A percentile compares a stretch with the other conserved stretches of the same genome.
phyloP scores from a whole-genome alignment of 768 basidiomycete genomes.

The Crassisporium funariophilum region DNA sequence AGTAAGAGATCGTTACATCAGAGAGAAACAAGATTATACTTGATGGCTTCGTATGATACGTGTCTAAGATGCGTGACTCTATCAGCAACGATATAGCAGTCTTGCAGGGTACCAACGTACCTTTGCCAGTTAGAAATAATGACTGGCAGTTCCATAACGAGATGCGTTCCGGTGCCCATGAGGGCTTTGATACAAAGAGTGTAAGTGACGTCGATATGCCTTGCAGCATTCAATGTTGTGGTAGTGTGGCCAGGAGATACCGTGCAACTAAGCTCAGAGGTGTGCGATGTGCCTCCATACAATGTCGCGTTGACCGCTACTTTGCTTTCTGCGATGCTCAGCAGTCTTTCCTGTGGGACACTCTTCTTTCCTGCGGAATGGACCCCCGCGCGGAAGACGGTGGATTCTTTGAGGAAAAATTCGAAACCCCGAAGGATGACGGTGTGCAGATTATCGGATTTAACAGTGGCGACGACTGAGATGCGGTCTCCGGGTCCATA shows the following conservation, averaged over 20 bases:
- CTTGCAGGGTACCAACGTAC: conserved; percentile 40
- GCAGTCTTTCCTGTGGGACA: conserved; percentile 55
- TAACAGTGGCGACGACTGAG: conserved; percentile 67
- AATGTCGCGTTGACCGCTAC: conserved; percentile 72
- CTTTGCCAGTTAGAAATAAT: conserved; percentile 87
- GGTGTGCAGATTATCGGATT: conserved; percentile 67
- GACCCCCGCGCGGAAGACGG: conserved; percentile 68
- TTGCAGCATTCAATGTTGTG: conserved; percentile 77
- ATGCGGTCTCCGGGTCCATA: conserved; percentile 88
- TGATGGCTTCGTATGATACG: conserved; percentile 73
- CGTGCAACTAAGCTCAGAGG: conserved; percentile 70
- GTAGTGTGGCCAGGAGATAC: conserved; percentile 77
- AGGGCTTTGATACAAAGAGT: conserved; percentile 75
- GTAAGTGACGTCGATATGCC: conserved; percentile 87
- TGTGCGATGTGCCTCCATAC: conserved; percentile 70
- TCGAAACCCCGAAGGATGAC: conserved; percentile 84
- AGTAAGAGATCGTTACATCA: conserved; percentile 4
- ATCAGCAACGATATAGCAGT: conserved; percentile 3
- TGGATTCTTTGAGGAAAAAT: conserved; percentile 75
- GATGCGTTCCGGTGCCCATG: conserved; percentile 63
- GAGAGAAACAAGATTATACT: conserved; percentile 35
- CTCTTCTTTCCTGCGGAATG: conserved; percentile 57
- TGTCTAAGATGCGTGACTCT: conserved; percentile 41
- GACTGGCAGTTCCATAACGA: conserved; percentile 76
- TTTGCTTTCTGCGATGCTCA: conserved; percentile 69